phyloP scores from a whole-genome alignment of 306 rosid genomes.

The Elaeagnus macrophylla region DNA sequence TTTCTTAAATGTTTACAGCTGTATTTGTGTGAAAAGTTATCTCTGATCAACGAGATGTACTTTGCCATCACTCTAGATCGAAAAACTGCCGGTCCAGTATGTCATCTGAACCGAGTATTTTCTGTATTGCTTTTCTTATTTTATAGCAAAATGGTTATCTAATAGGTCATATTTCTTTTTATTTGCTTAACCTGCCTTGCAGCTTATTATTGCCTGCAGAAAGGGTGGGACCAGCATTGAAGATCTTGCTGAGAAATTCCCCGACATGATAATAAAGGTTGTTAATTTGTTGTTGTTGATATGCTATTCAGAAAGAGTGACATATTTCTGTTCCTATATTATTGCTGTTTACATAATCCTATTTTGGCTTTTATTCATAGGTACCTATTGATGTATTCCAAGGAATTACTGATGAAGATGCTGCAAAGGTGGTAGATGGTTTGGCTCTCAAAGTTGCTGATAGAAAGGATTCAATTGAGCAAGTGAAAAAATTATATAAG shows the following conservation, averaged over 20 bases:
- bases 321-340: constrained; percentile 9
- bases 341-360: constrained; percentile 17
- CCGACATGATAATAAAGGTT: constrained; percentile 88
- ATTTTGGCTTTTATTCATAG: constrained; percentile 31
- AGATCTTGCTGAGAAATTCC: constrained; percentile 97
- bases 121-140: constrained; percentile 5
- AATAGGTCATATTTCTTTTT: not conserved
- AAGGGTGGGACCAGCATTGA: constrained; percentile 99
- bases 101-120: constrained; percentile 24
- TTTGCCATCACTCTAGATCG: constrained; percentile 97
- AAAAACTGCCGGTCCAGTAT: constrained; percentile 84
- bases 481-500: constrained; percentile 93
- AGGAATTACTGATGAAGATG: constrained; percentile 91
- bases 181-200: constrained; percentile 14
- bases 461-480: constrained; percentile 71
- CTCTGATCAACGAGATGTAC: constrained; percentile 96
- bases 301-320: not conserved
- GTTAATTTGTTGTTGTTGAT: constrained; percentile 16
- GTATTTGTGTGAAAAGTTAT: constrained; percentile 73
- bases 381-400: constrained; percentile 88
- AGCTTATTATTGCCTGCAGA: constrained; percentile 90
- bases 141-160: too few relatives aligned
- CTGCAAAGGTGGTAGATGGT: constrained; percentile 95
- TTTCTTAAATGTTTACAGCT: constrained; percentile 44
- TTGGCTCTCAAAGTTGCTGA: constrained; percentile 78